Base-by-base conservation (phyloP, 2,329 filamentous ascomycete species). In the Fusarium concolor region DNA sequence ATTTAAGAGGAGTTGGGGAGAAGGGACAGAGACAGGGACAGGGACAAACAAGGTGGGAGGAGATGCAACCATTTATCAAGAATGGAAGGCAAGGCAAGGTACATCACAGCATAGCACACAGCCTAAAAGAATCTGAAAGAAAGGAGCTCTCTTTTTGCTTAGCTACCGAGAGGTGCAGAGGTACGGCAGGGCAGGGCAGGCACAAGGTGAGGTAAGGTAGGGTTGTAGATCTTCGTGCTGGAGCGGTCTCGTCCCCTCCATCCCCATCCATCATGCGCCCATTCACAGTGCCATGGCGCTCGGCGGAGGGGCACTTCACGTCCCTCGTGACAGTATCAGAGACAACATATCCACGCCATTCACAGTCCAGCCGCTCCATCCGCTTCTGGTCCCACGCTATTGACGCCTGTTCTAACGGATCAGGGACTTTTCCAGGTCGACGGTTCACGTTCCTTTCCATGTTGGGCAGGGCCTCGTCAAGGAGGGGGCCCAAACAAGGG, bases 221-320 rank as follows among this genome's bases (percentile, higher is more conserved):
- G 57, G 38, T 43, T 65, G 51, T 65, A 67, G 68, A 63, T 68
- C 57, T 54, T 38, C 26, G 22, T 9, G 26, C 26, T 26, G 26
- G 50, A 52, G 55, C 41, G 57, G 62, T 63, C 65, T 67, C 57
- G 58, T 63, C 61, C 61, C 55, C 66, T 64, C 53, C 54, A 42
- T 46, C 33, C 29, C 44, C 6, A 8, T 10, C 26, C 62, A 56
- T 64, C 67, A 59, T 59, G 58, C 63, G 62, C 56, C 59, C 67
- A 67, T 63, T 64, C 50, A 67, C 38, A 62, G 44, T 41, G 47
- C 38, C 44, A 47, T 28, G 35, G 62, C 22, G 20, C 35, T 43
- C 29, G 43, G 55, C 45, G 44, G 55, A 55, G 57, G 45, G 39
- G 28, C 17, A 46, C 35, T 49, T 53, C 56, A 57, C 64, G 28